These are phyloP conservation scores for Vinca minor DNA, from an alignment of 257 asterid species.

Conservation along the genomic window DNA sequence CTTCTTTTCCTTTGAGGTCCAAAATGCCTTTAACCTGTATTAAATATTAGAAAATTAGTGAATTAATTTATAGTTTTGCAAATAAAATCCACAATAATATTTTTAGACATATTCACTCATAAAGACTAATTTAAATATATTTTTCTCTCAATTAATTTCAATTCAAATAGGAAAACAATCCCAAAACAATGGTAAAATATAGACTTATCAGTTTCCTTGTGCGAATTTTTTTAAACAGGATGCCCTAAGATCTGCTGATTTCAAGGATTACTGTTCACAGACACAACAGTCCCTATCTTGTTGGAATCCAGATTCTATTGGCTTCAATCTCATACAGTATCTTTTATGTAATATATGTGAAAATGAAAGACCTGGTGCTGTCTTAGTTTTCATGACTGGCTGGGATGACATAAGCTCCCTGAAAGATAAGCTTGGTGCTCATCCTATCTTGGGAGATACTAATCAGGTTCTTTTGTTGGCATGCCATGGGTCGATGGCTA, in stretches of 20 bases:
- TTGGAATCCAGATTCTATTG: conserved; percentile 92
- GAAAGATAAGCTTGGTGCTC: conserved; percentile 74
- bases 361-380: conserved; percentile 72
- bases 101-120: too few species aligned
- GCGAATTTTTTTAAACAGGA: conserved; percentile 42
- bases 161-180: too few species aligned
- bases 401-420: conserved; percentile 90
- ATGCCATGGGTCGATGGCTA: conserved; percentile 97
- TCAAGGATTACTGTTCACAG: conserved; percentile 44
- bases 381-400: conserved; percentile 86
- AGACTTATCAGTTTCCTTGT: conserved; percentile 4
- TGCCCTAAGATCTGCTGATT: conserved; percentile 59
- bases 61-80: too few species aligned
- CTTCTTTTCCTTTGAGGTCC: too few species aligned
- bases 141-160: too few species aligned
- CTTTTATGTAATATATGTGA: conserved; percentile 65
- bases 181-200: too few species aligned
- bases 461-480: conserved; percentile 66
- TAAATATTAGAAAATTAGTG: too few species aligned
- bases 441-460: conserved; percentile 69
- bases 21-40: too few species aligned
- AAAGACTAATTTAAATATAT: too few species aligned
- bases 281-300: conserved; percentile 72
- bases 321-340: conserved; percentile 69
- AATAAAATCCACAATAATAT: too few species aligned